A percentile compares a stretch with the other conserved stretches of the same genome.
Evolutionary conservation across 2,329 filamentous ascomycete genomes (phyloP).

Genomic region (Lasiodiplodia gonubiensis): DNA sequence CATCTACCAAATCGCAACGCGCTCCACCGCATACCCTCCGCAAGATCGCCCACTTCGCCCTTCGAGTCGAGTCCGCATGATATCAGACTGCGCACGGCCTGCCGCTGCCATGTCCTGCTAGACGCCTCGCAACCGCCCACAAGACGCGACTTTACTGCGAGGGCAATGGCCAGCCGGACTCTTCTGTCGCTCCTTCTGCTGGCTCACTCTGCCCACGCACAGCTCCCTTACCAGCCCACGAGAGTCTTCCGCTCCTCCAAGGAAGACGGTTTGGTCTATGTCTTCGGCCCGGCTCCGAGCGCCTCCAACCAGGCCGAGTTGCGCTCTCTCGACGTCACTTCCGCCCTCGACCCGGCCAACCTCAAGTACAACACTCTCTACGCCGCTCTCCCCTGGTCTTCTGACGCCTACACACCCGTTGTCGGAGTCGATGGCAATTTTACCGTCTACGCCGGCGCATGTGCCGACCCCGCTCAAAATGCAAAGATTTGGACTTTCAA

Average conservation of each 20-base stretch:
- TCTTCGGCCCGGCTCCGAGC: slow-evolving; percentile 65
- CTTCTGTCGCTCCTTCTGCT: slow-evolving; percentile 14
- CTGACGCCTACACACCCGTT: slow-evolving; percentile 66
- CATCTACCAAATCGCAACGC: slow-evolving; percentile 2
- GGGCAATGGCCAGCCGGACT: slow-evolving; percentile 18
- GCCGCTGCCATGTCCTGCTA: slow-evolving; percentile 27
- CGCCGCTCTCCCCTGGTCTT: slow-evolving; percentile 67
- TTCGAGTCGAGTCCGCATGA: slow-evolving; percentile 15
- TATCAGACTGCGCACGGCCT: slow-evolving; percentile 10
- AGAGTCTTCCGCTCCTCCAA: slow-evolving; percentile 66
- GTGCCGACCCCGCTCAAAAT: slow-evolving; percentile 58
- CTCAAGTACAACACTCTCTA: slow-evolving; percentile 57
- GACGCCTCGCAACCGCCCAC: not conserved
- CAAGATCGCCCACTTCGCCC: slow-evolving; percentile 4
- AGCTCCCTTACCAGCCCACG: slow-evolving; percentile 79
- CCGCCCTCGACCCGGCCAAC: slow-evolving; percentile 57
- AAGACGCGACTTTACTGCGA: slow-evolving; percentile 1
- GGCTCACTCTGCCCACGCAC: slow-evolving; percentile 36
- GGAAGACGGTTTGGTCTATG: slow-evolving; percentile 67
- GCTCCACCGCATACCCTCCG: slow-evolving; percentile 2
- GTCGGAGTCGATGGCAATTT: slow-evolving; percentile 72
- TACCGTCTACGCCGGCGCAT: slow-evolving; percentile 76
- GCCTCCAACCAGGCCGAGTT: slow-evolving; percentile 58
- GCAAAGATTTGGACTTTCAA: slow-evolving; percentile 72
- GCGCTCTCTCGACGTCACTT: slow-evolving; percentile 69